Percentiles rank a stretch among this genome's conserved stretches.
These are phyloP conservation scores for Mycena maculata DNA, from an alignment of 768 basidiomycete genomes.

Conservation along the genomic window DNA sequence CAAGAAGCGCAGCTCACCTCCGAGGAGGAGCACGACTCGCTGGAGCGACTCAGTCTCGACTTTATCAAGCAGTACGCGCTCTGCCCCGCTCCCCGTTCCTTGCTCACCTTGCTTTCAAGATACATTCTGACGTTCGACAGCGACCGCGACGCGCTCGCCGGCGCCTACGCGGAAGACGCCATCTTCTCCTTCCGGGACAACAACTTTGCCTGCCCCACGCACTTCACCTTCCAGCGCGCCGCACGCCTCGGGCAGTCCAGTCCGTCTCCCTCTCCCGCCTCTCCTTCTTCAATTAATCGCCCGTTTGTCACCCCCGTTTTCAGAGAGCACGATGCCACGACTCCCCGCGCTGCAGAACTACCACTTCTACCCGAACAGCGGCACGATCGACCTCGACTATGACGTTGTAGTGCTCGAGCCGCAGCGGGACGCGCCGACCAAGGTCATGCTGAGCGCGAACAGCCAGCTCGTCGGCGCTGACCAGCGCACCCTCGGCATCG, in stretches of 20 bases:
- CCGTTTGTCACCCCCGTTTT: neutral
- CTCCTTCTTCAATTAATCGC: neutral
- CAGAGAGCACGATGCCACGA: slow-evolving; percentile 27
- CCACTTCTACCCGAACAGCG: slow-evolving; percentile 14
- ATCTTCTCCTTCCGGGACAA: slow-evolving; percentile 32
- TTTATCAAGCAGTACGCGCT: slow-evolving; percentile 19
- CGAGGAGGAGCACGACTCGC: slow-evolving; percentile 12
- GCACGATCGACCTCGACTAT: slow-evolving; percentile 23
- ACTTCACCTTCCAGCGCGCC: slow-evolving; percentile 27
- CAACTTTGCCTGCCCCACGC: slow-evolving; percentile 11
- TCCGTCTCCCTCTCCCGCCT: neutral
- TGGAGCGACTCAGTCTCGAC: slow-evolving; percentile 20
- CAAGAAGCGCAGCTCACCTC: neutral
- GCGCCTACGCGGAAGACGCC: slow-evolving; percentile 32
- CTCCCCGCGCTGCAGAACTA: slow-evolving; percentile 20
- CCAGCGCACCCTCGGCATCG: slow-evolving; percentile 23
- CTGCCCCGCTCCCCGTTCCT: neutral
- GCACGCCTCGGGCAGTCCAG: slow-evolving; percentile 6
- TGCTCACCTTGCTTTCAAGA: neutral
- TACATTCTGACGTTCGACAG: slow-evolving; percentile 28
- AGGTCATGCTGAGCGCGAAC: slow-evolving; percentile 23
- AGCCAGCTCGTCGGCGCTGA: slow-evolving; percentile 22
- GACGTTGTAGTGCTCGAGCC: slow-evolving; percentile 25
- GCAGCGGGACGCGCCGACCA: neutral
- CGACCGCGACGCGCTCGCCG: slow-evolving; percentile 24